These are phyloP conservation scores for Cytospora mali DNA, from an alignment of 2,329 filamentous ascomycete species.

Conservation along the genomic window DNA sequence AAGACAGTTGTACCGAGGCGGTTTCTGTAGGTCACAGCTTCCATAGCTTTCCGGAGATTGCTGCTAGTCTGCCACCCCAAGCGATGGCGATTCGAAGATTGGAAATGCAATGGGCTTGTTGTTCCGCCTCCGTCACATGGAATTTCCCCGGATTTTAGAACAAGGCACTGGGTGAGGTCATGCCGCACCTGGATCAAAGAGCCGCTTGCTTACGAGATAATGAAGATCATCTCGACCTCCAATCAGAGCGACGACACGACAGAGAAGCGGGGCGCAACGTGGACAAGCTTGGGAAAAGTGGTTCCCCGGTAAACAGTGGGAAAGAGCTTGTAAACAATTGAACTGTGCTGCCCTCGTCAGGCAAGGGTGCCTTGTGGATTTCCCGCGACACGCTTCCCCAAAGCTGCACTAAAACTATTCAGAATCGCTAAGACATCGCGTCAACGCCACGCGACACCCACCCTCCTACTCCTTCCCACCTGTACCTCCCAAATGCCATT, in stretches of 20 bases:
- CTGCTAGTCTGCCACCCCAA: no score
- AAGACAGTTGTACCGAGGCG: no score
- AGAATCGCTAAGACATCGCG: conserved; percentile 1
- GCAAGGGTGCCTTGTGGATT: background rate
- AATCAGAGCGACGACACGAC: background rate
- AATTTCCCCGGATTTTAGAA: conserved; percentile 7
- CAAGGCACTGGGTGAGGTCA: conserved; percentile 18
- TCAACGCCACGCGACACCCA: conserved; percentile 2
- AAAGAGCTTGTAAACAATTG: background rate
- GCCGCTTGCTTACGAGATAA: conserved; percentile 14
- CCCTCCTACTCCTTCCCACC: conserved; percentile 1
- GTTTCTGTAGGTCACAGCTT: no score
- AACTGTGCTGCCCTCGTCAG: no score
- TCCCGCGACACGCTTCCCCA: background rate
- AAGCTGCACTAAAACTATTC: background rate
- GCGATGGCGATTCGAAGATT: no score
- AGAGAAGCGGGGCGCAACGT: conserved; percentile 18
- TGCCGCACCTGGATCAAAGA: conserved; percentile 6
- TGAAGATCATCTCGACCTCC: conserved; percentile 15
- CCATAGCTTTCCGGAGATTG: no score
- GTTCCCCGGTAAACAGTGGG: background rate
- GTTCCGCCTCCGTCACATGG: conserved; percentile 1
- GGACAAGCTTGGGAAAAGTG: conserved; percentile 1
- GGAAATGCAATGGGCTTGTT: no score
- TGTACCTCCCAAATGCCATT: conserved; percentile 24